phyloP scores from a whole-genome alignment of 805 yeast genomes.

The Metschnikowia hibisci region DNA sequence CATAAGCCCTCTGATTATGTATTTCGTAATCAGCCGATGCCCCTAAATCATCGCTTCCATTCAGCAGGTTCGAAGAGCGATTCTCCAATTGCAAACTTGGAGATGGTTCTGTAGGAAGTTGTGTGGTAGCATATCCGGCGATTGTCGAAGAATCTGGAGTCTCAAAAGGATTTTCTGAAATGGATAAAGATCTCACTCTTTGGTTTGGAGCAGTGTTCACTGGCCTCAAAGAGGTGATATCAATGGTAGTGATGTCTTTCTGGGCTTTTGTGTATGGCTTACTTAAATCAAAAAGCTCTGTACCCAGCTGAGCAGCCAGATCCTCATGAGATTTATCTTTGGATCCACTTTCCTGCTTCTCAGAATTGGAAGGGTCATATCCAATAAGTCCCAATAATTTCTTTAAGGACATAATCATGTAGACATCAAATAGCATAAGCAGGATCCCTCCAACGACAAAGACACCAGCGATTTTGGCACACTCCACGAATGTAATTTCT shows the following conservation, averaged over 20 bases:
- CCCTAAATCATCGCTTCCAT: background rate
- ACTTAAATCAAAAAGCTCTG: conserved; percentile 14
- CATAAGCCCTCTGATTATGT: conserved; percentile 2
- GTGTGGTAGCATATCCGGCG: background rate
- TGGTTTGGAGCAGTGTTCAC: conserved; percentile 3
- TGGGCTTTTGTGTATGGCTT: conserved; percentile 15
- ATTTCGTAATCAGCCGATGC: background rate
- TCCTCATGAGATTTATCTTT: conserved; percentile 17
- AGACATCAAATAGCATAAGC: conserved; percentile 44
- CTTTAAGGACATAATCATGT: conserved; percentile 31
- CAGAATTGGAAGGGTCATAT: conserved; percentile 4
- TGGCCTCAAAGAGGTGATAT: conserved; percentile 16
- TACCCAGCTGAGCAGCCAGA: background rate
- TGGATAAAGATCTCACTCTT: conserved; percentile 1
- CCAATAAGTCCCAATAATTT: conserved; percentile 13
- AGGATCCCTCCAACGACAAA: conserved; percentile 60
- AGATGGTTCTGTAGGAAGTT: background rate
- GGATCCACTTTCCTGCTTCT: conserved; percentile 7
- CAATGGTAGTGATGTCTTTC: conserved; percentile 40
- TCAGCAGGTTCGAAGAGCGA: background rate
- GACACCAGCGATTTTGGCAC: conserved; percentile 69
- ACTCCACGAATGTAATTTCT: conserved; percentile 63
- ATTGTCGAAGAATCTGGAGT: background rate
- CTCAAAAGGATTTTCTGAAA: conserved; percentile 9
- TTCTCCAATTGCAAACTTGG: background rate